A percentile compares a stretch with the other conserved stretches of the same genome.
These are phyloP conservation scores for Rhynchospora pubera DNA, from an alignment of 176 grass and related monocot genomes.

Conservation along the genomic window DNA sequence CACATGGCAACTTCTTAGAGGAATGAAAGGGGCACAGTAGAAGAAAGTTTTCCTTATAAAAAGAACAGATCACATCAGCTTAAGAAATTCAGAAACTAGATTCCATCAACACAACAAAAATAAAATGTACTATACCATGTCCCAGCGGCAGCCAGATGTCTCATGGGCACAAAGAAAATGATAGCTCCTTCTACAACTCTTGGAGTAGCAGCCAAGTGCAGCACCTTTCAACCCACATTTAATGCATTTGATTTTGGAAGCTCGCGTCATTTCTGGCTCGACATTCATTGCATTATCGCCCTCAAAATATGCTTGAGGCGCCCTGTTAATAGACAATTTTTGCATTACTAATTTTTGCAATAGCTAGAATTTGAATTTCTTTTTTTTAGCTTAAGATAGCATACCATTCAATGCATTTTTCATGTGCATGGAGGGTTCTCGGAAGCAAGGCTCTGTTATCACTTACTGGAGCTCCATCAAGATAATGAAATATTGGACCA, in stretches of 20 bases:
- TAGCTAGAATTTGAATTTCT: background rate
- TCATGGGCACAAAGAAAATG: conserved; percentile 79
- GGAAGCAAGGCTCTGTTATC: conserved; percentile 51
- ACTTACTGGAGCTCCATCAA: conserved; percentile 42
- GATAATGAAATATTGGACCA: conserved; percentile 66
- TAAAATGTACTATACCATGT: conserved; percentile 36
- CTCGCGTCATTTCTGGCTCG: conserved; percentile 60
- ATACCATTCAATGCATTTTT: conserved; percentile 98
- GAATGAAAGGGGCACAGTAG: conserved; percentile 79
- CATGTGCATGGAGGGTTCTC: conserved; percentile 71
- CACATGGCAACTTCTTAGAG: conserved; percentile 74
- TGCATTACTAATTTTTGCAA: no score
- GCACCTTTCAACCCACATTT: conserved; percentile 87
- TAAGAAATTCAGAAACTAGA: background rate
- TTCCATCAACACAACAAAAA: background rate
- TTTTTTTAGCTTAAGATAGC: background rate
- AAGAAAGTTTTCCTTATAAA: conserved; percentile 66
- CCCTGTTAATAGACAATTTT: no score
- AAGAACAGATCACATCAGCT: background rate
- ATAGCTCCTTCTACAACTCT: conserved; percentile 84
- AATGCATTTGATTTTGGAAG: conserved; percentile 91
- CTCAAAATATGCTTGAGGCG: conserved; percentile 80
- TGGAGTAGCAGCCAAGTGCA: conserved; percentile 84
- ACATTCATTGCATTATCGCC: conserved; percentile 64
- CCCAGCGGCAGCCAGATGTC: conserved; percentile 67